Base-by-base conservation (phyloP, 2,329 filamentous ascomycete species). In the Penicillium sp. region DNA sequence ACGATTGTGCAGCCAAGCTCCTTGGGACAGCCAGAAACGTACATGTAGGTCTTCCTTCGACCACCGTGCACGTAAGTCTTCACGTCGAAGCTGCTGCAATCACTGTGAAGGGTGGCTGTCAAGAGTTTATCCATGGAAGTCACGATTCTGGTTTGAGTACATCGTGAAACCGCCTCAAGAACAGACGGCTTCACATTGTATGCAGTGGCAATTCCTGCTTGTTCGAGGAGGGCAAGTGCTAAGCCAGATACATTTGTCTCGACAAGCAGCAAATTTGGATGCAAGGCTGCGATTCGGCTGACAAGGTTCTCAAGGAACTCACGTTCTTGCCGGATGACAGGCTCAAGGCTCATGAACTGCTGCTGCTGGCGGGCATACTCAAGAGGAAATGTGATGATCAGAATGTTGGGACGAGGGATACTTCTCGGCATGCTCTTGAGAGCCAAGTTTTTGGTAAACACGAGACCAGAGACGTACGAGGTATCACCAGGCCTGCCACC, bases 181-280 rank as follows among this genome's bases (percentile, higher is more conserved):
- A 99, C 95, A 0, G 94, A 96, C 37, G 92, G 88, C 75, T 99
- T 99, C 71, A 99, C 94, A 77, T 99, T 97, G 81, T 95, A 97
- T 0, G 90, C 93, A 13, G 97, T 96, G 3, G 94, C 91, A 65
- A 99, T 96, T 61, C 93, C 91, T 12, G 92, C 92, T 69, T 95
- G 89, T 22, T 93, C 90, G 1, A 99, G 84, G 68, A 96, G 91
- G 70, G 96, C 91, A 58, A 99, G 82, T 3, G 96, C 95, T 50
- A 97, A 83, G 0, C 95, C 94, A 2, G 95, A 95, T 15, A 99
- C 92, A 68, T 94, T 91, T 70, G 93, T 94, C 74, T 98, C 91
- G 1, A 95, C 92, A n/a, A 99, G 85, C 19, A 99, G 82, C 12
- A 99, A 83, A 55, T 94, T 91, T 7, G 95, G 95, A 35, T 89